Evolutionary conservation across 2,329 filamentous ascomycete species (phyloP), one percentile per base, ranked within the genome.

Genomic region (Fusarium tanahbumbuense): DNA sequence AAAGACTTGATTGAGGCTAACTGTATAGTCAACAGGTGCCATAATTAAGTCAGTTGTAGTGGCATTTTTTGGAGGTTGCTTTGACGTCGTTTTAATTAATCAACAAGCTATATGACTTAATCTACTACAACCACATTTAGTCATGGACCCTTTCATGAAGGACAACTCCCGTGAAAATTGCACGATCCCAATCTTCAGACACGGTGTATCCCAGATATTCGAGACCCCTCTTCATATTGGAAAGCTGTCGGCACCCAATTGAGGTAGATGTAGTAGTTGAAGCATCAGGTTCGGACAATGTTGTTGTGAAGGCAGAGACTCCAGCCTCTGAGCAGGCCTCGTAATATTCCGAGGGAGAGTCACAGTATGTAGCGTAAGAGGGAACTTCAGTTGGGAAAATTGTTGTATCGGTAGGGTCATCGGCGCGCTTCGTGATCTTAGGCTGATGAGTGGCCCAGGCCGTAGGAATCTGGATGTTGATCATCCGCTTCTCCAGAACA

Each of bases 361-460:
- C 62, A 16, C 70, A 72, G 41, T 72, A 70, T 0, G 68, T 72
- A 6, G 70, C 70, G 18, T 72, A 70, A 10, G 16, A 1, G 7
- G 68, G 70, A 2, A 52, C 5, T 2, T 13, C 25, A 6, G 65
- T 72, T 22, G 69, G 68, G 15, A 56, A 30, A 18, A 72, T 63
- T 1, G 69, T 72, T 6, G 69, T 71, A 6, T 65, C 68, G 0
- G 41, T 53, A 3, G 60, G 52, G 2, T 55, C 40, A 34, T 55
- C 52, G 20, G 40, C 52, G 3, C 52, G 52, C 28, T 23, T 23
- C 11, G 37, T 55, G 11, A 55, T 46, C 27, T 16, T 55, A 1
- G 52, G 52, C 20, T 55, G 52, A n/a, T 8, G 52, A 3, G 47
- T 57, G 13, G 56, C 41, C 8, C 47, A 27, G 12, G 47, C 67